Base-by-base conservation (phyloP, 441 rosid genomes). In the Pelargonium myrrhifolium region DNA sequence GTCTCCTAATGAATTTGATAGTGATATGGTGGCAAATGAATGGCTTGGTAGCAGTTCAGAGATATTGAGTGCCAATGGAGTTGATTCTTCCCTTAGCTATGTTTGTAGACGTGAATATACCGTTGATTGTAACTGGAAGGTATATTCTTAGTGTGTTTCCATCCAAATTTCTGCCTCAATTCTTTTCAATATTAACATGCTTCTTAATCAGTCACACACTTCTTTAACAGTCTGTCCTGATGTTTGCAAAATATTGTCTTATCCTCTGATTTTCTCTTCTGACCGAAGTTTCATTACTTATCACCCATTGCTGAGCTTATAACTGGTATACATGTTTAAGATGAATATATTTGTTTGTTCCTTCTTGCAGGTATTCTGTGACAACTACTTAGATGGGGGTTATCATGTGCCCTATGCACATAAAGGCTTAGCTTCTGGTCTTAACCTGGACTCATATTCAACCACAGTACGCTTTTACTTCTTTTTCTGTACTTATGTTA, bases 361-460 rank as follows among this genome's bases (percentile, higher is more conserved):
- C n/a, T 9, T 60, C 65, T 68, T 69, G 51, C 77, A 93, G 97
- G 98, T 90, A 22, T 93, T 93, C 71, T 90, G 96, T 68, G 98
- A 93, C 76, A 93, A 93, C 82, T 93, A 89, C 81, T 81, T 93
- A 64, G 98, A 93, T 75, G 98, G 97, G 66, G 98, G 97, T 17
- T 93, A 90, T 79, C 97, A 93, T 75, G 98, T 93, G 58, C 98
- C 96, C 26, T 87, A 87, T 76, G 97, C 96, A 9, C 98, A 90
- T 75, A 86, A 87, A 83, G 90, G 82, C 73, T 82, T 90, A 64
- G 89, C 91, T 12, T 89, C 96, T 43, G 90, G 89, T 53, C 94
- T 93, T 28, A 64, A 85, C 60, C 86, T 93, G 8, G 87, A 85
- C 65, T 85, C 94, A 22, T 93, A 89, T 78, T 76, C 90, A 65